Base-by-base conservation (phyloP, 2,329 filamentous ascomycete genomes). In the Colletotrichum lini region DNA sequence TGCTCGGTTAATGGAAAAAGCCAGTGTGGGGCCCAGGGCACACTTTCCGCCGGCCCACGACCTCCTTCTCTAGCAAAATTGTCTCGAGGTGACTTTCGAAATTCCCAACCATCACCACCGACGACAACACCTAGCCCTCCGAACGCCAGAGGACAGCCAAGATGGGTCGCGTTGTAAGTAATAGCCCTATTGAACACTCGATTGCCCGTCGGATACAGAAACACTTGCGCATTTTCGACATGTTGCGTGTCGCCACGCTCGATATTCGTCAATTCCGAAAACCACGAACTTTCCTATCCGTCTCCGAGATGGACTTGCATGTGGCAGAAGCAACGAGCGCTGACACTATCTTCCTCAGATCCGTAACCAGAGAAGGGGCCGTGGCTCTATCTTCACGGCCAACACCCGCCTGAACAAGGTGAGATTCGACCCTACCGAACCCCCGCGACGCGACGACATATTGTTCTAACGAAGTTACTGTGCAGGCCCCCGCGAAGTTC, bases 381-480 rank as follows among this genome's bases (percentile, higher is more conserved):
- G 84, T 83, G 86, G 86, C 81, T 86, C 84, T 80, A 89, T 89
- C 80, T 89, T 89, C 86, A 88, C 91, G 86, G 91, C 92, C 85
- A 90, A 93, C 88, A 95, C 93, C 87, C 93, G 93, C 87, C 91
- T 98, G 83, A 96, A 96, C 90, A 98, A 98, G 92, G 91, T 92
- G 76, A 77, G 94, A 93, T 82, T 91, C 94, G 85, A 95, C 21
- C 42, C n/a, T 9, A 52, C 12, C 49, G 49, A 63, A 63, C 18
- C 21, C 21, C 45, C 47, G 45, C 65, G 52, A 64, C 53, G 35
- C 66, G 59, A 64, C 63, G 63, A 67, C 67, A 58, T 59, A 45
- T 62, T 65, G 38, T 69, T 69, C 67, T 56, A 67, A 72, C 49
- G 54, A 59, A 52, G 35, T 35, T 54, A 42, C 30, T 63, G 35